Evolutionary conservation across 2,329 filamentous ascomycete genomes (phyloP), one percentile per base, ranked within the genome.

Genomic region (Xylariales sp.): DNA sequence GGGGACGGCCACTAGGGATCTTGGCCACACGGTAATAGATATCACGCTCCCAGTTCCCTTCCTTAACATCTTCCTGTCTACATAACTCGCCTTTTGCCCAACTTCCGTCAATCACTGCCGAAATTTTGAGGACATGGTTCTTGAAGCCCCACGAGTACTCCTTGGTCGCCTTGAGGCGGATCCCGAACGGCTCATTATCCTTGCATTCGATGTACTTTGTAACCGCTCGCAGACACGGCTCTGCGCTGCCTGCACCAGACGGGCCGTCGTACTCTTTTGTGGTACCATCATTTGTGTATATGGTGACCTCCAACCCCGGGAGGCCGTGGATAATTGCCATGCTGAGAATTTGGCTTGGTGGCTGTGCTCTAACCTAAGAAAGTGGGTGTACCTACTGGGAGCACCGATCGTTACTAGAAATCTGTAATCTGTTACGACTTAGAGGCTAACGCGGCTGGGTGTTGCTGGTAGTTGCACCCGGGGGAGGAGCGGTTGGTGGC

Each of bases 281-380:
- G 0, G 58, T 57, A 8, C 64, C n/a, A 7, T 69, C 70, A 28
- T 73, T 62, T 14, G 74, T 69, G n/a, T 56, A 67, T 34, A 77
- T 50, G 0, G 70, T 72, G 18, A 76, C 67, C 16, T 73, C 71
- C 2, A 77, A 9, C 2, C 72, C 75, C 0, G 67, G 69, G 1
- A 77, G n/a, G 5, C 66, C 68, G 12, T 67, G 18, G 28, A 76
- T 64, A 23, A 77, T 58, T 2, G 74, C 75, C 76, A 77, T 77
- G 46, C 30, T 56, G 16, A 32, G 23, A n/a, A n/a, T 8, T 39
- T 9, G n/a, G 5, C n/a, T 30, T 45, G 16, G 14, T 5, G 12
- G 16, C 16, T 34, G 18, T 32, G 7, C 5, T 3, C n/a, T 5
- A 12, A 5, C 56, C n/a, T 48, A 6, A 18, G 5, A 41, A 36